These are phyloP conservation scores for Lantana camara DNA, from an alignment of 257 asterid species.

Conservation along the genomic window DNA sequence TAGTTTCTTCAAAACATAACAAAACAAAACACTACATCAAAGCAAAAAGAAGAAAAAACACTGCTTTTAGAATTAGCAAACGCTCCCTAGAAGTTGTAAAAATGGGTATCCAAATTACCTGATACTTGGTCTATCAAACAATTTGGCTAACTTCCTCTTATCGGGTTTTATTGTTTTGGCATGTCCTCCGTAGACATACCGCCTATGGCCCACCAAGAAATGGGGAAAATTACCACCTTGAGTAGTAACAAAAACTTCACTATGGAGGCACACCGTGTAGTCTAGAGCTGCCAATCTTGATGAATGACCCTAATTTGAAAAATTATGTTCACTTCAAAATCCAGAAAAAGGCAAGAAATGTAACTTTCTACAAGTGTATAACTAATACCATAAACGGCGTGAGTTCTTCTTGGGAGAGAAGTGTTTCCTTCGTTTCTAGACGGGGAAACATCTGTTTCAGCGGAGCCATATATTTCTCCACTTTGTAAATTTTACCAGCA, in stretches of 20 bases:
- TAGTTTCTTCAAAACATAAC: too few species aligned
- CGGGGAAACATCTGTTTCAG: slow-evolving; percentile 92
- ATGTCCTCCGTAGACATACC: slow-evolving; percentile 86
- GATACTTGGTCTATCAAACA: slow-evolving; percentile 76
- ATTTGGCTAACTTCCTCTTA: slow-evolving; percentile 82
- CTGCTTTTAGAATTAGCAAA: too few species aligned
- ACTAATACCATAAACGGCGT: slow-evolving; percentile 68
- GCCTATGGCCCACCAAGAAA: slow-evolving; percentile 96
- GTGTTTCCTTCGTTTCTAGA: slow-evolving; percentile 77
- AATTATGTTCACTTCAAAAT: not conserved
- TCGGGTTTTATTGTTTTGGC: slow-evolving; percentile 89
- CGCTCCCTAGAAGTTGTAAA: not conserved
- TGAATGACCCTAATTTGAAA: slow-evolving; percentile 70
- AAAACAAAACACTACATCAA: too few species aligned
- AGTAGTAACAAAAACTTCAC: slow-evolving; percentile 91
- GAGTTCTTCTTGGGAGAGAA: slow-evolving; percentile 80
- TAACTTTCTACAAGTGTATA: not conserved
- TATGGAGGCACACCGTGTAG: slow-evolving; percentile 95
- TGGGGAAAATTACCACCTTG: slow-evolving; percentile 99
- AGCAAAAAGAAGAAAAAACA: too few species aligned
- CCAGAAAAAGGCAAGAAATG: not conserved
- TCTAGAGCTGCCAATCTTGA: slow-evolving; percentile 98
- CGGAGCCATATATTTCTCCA: slow-evolving; percentile 92
- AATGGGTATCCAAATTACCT: slow-evolving; percentile 47
- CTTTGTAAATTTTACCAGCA: slow-evolving; percentile 88